These are phyloP conservation scores for Cadophora gregata DNA, from an alignment of 2,329 filamentous ascomycete genomes.

Conservation along the genomic window DNA sequence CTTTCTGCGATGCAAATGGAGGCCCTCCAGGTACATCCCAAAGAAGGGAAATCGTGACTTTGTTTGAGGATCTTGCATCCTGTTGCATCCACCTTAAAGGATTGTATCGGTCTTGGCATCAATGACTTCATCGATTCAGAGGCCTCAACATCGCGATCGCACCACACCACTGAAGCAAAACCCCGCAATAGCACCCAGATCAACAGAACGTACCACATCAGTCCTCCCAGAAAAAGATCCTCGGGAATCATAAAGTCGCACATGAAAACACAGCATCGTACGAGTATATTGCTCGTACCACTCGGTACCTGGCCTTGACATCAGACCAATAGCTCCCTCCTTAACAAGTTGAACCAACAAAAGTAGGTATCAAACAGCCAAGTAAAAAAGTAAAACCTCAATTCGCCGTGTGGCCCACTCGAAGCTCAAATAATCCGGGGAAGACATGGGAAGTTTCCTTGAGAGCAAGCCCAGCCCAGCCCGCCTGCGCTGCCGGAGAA, in stretches of 20 bases:
- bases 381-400: not conserved
- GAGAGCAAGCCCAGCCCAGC: not conserved
- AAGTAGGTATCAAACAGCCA: not conserved
- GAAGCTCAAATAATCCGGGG: conserved; percentile 19
- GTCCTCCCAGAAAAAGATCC: not conserved
- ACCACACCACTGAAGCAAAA: not conserved
- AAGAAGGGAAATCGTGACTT: not conserved
- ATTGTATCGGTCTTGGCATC: conserved; percentile 2
- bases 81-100: not conserved
- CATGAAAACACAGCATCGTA: not conserved
- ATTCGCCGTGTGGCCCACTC: not conserved
- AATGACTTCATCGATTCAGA: conserved; percentile 2
- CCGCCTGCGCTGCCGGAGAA: no score
- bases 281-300: not conserved
- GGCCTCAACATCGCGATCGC: not conserved
- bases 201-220: not conserved
- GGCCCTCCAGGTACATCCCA: no score
- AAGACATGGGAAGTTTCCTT: conserved; percentile 11
- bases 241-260: not conserved
- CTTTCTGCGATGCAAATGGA: no score
- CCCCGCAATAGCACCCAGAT: not conserved
- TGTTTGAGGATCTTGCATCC: not conserved
- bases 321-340: not conserved
- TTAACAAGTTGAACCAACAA: not conserved
- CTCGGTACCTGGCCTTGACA: not conserved